These are phyloP conservation scores for Rosellinia necatrix DNA, from an alignment of 2,329 filamentous ascomycete genomes.

Conservation along the genomic window DNA sequence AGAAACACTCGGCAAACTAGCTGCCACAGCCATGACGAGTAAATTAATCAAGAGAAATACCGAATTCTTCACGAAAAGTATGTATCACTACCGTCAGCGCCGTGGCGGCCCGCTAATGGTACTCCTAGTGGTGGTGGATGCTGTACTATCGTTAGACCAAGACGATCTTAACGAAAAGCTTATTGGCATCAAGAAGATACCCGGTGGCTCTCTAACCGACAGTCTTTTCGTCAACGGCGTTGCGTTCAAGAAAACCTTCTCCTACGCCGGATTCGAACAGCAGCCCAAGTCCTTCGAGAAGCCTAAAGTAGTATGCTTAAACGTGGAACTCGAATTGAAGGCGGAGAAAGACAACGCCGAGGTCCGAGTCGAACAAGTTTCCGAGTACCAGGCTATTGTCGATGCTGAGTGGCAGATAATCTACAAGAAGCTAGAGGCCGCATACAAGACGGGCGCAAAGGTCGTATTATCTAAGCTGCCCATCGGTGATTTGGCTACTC, in stretches of 20 bases:
- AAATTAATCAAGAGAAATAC: slow-evolving; percentile 99
- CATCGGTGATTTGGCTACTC: slow-evolving; percentile 95
- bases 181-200: slow-evolving; percentile 98
- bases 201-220: slow-evolving; percentile 92
- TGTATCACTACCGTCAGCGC: slow-evolving; percentile 39
- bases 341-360: slow-evolving; percentile 99
- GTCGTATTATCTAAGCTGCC: slow-evolving; percentile 96
- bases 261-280: slow-evolving; percentile 98
- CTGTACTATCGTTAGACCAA: slow-evolving; percentile 92
- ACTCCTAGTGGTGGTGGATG: slow-evolving; percentile 87
- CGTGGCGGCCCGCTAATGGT: slow-evolving; percentile 1
- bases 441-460: slow-evolving; percentile 93
- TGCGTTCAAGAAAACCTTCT: slow-evolving; percentile 99
- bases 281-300: slow-evolving; percentile 94
- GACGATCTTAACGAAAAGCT: slow-evolving; percentile 97
- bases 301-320: slow-evolving; percentile 95
- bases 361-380: slow-evolving; percentile 96
- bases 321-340: slow-evolving; percentile 97
- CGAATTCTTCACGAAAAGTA: slow-evolving; percentile 96
- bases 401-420: slow-evolving; percentile 99
- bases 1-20: slow-evolving; percentile 87
- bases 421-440: slow-evolving; percentile 96
- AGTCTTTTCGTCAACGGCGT: slow-evolving; percentile 97
- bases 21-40: slow-evolving; percentile 97
- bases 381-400: slow-evolving; percentile 98